Evolutionary conservation across 2,329 filamentous ascomycete genomes (phyloP).

Genomic region (Exophiala dermatitidis): DNA sequence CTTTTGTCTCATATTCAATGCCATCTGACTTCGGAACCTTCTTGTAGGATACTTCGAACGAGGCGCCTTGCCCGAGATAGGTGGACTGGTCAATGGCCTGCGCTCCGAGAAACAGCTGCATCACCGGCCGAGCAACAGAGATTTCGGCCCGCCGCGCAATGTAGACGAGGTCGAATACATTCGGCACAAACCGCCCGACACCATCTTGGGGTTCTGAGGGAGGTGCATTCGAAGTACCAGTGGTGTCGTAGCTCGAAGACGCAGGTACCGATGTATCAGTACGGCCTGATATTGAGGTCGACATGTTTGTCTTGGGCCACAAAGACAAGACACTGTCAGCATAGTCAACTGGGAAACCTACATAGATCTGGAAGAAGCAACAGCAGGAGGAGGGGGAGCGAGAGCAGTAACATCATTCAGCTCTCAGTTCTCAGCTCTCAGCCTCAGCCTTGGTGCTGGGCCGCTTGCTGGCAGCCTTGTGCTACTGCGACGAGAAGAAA

Average conservation of each 20-base stretch:
- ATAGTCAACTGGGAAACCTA: neutral
- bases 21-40: neutral
- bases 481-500: no score
- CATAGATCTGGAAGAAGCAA: no score
- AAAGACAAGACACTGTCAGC: neutral
- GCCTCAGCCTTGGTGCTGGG: no score
- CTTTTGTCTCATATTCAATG: neutral
- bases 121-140: neutral
- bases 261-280: neutral
- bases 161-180: conserved; percentile 4
- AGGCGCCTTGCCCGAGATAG: neutral
- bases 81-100: conserved; percentile 2
- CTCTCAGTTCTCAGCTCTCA: no score
- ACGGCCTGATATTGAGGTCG: neutral
- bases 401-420: no score
- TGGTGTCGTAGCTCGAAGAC: neutral
- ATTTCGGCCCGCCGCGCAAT: neutral
- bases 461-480: no score
- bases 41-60: neutral
- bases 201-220: neutral
- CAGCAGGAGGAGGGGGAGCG: no score
- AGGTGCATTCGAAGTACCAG: neutral
- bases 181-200: neutral
- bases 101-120: conserved; percentile 1
- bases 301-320: neutral